Evolutionary conservation across 495 filamentous ascomycete species (phyloP), one percentile per base, ranked within the genome.

Genomic region (Podospora pseudopauciseta): DNA sequence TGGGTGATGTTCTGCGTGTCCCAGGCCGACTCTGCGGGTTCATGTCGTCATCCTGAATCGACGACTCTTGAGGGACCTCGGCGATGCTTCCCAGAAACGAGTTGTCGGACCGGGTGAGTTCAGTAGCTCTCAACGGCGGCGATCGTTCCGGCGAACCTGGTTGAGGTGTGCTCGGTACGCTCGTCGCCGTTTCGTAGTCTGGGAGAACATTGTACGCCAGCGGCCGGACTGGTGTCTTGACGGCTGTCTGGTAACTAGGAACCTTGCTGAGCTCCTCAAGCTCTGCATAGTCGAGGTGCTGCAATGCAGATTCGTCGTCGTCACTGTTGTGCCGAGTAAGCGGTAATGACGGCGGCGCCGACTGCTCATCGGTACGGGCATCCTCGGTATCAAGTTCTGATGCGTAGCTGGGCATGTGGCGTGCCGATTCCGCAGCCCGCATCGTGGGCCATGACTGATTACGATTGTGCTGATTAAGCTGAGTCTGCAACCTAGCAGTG

Each of bases 201-300:
- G 39, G 39, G 9, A 49, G 39, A 16, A 49, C 13, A 13, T 49
- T 49, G 39, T 49, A 49, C 9, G 39, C 39, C 39, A 49, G 67
- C 32, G 83, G 83, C 18, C 87, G 79, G 11, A 85, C 69, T 11
- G 75, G 84, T 0, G 87, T 82, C 59, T 83, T 86, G 19, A 93
- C 83, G 0, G 92, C 92, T 15, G 92, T 94, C 4, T 85, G 81
- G 75, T 96, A 96, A 63, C 89, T 92, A 4, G 92, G 92, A 7
- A 95, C 91, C 63, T 88, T 90, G 71, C 85, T 89, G 20, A 94
- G 79, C 54, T 84, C 82, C 66, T 86, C 85, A 34, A 89, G 79
- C 70, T 90, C 87, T 27, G 83, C 78, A 65, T 83, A 87, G 68
- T 92, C 89, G 27, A 86, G 80, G 65, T 90, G 87, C 68, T 71